Base-by-base conservation (phyloP, 164 flowering plant genomes). In the Vitis labrusca region DNA sequence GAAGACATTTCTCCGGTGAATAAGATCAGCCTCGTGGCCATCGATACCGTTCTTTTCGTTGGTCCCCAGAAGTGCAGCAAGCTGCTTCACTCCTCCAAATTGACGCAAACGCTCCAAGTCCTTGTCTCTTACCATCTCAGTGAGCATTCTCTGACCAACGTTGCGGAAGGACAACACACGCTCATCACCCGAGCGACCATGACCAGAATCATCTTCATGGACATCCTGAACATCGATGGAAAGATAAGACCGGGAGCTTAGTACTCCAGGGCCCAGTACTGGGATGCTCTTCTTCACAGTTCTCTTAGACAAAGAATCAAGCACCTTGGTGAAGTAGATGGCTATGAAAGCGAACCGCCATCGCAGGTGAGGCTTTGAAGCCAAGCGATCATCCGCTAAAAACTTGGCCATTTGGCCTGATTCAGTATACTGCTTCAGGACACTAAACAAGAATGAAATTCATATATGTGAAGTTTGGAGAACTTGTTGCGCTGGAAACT, bases 121-220 rank as follows among this genome's bases (percentile, higher is more conserved):
- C 59, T 71, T 82, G 56, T 80, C 77, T 50, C 64, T 80, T 0
- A 76, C 80, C 23, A 83, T 49, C 12, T 57, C 55, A 32, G 50
- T 61, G 11, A 83, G 77, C n/a, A 14, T 51, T 14, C 30, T 50
- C 32, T 59, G 73, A 57, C 71, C 67, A 7, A 71, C 50, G 5
- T 19, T 29, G 14, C 63, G 17, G 57, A 69, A 61, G 32, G 7
- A 23, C 8, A 37, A 10, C 9, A 10, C 14, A 47, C 29, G 9
- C 48, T 55, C 30, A 9, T 23, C 63, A 16, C 19, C 15, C 30
- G 2, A 23, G 27, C 27, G 27, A 23, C 27, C 27, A 37, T 13
- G 23, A 2, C 23, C 23, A 9, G 61, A 13, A 58, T 19, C 61
- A 16, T 23, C 17, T 15, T 19, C 10, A 5, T 6, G 50, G 16